These are phyloP conservation scores for Ganoderma sp. DNA, from an alignment of 1,284 basidiomycete species.

Conservation along the genomic window DNA sequence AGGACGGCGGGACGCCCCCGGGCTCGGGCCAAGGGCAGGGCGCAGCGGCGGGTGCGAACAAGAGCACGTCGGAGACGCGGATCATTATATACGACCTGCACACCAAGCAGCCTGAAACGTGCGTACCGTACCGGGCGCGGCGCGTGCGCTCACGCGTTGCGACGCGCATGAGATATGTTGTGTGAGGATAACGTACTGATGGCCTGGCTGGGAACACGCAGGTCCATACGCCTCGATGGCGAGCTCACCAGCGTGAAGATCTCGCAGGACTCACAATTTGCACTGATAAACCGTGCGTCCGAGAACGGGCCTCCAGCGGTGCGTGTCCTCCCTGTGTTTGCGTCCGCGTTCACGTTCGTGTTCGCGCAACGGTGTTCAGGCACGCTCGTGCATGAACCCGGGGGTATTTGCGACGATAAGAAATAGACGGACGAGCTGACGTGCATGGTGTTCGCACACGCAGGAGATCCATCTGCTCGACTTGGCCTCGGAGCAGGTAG, in stretches of 20 bases:
- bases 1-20: conserved; percentile 39
- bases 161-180: neutral
- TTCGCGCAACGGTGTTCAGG: conserved; percentile 12
- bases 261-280: conserved; percentile 86
- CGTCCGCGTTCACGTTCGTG: neutral
- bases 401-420: neutral
- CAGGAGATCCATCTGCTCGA: conserved; percentile 93
- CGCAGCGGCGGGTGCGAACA: conserved; percentile 34
- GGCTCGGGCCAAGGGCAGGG: conserved; percentile 41
- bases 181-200: conserved; percentile 14
- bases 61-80: conserved; percentile 58
- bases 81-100: conserved; percentile 80
- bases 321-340: conserved; percentile 15
- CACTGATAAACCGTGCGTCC: conserved; percentile 88
- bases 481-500: conserved; percentile 69
- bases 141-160: too few relatives aligned
- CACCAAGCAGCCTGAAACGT: conserved; percentile 69
- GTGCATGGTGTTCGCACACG: conserved; percentile 42
- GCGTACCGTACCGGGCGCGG: conserved; percentile 49
- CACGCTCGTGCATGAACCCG: conserved; percentile 10
- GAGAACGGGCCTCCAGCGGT: conserved; percentile 49
- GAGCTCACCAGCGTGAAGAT: conserved; percentile 90
- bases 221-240: conserved; percentile 71
- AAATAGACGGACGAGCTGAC: conserved; percentile 26
- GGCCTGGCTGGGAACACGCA: conserved; percentile 38